These are phyloP conservation scores for Peterozyma xylosa DNA, from an alignment of 805 yeast species.

Conservation along the genomic window DNA sequence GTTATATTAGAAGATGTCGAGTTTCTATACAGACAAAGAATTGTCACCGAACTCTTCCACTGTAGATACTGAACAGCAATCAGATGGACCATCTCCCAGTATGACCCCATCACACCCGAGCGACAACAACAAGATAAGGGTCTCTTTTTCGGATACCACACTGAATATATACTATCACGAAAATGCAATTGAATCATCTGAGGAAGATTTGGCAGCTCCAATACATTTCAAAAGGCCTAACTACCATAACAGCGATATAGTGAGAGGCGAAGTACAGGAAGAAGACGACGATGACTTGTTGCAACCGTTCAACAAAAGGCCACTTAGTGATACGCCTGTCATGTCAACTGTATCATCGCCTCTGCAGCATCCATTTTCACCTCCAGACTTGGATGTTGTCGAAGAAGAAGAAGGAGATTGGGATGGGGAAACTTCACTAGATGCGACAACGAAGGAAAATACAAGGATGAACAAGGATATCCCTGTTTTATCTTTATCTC, in stretches of 20 bases:
- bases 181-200: constrained; percentile 5
- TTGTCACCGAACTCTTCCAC: not conserved
- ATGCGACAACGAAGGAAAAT: constrained; percentile 8
- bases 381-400: constrained; percentile 17
- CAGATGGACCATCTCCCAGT: not conserved
- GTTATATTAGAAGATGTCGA: too few species aligned
- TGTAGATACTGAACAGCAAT: not conserved
- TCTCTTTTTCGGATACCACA: constrained; percentile 7
- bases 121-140: not conserved
- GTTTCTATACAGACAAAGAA: not conserved
- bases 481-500: constrained; percentile 6
- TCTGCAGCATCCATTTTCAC: constrained; percentile 15
- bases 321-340: constrained; percentile 69
- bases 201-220: constrained; percentile 5
- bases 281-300: constrained; percentile 8
- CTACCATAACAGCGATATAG: not conserved
- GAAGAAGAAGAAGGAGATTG: constrained; percentile 18
- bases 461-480: constrained; percentile 25
- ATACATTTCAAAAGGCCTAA: constrained; percentile 4
- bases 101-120: not conserved
- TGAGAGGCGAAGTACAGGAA: too few species aligned
- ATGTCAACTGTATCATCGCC: constrained; percentile 54
- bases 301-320: constrained; percentile 64
- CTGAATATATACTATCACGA: constrained; percentile 6
- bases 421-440: constrained; percentile 11